Percentiles rank a stretch among this genome's conserved stretches.
These are phyloP conservation scores for Chaetomiaceae sp. DNA, from an alignment of 2,329 filamentous ascomycete genomes.

Conservation along the genomic window DNA sequence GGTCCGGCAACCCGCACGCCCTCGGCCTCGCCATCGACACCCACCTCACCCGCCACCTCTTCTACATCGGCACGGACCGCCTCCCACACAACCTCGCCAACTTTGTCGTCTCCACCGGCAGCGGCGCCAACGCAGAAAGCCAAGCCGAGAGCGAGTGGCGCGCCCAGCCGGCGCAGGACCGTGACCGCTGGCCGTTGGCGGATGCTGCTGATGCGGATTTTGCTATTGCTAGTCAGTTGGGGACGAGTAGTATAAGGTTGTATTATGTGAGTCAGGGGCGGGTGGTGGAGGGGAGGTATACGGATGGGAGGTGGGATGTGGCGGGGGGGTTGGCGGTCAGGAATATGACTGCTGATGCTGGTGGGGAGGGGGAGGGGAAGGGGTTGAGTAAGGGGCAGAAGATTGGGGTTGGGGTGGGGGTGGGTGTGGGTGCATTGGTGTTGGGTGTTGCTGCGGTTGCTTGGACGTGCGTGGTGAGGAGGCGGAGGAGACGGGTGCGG, in stretches of 20 bases:
- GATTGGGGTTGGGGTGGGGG: no score
- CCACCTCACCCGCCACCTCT: slow-evolving; percentile 27
- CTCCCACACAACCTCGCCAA: slow-evolving; percentile 2
- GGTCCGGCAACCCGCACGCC: not conserved
- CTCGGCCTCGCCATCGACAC: slow-evolving; percentile 28
- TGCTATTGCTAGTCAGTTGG: slow-evolving; percentile 25
- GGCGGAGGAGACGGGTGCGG: no score
- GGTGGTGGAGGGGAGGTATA: slow-evolving; percentile 27
- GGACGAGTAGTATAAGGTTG: slow-evolving; percentile 25
- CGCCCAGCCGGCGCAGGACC: slow-evolving; percentile 18
- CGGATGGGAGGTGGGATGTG: slow-evolving; percentile 22
- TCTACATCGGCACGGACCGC: slow-evolving; percentile 34
- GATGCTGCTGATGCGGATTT: slow-evolving; percentile 26
- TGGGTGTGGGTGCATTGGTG: no score
- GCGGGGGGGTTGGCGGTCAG: not conserved
- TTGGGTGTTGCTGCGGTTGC: no score
- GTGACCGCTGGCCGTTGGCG: slow-evolving; percentile 26
- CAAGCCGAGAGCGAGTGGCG: slow-evolving; percentile 27
- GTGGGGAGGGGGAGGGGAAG: no score
- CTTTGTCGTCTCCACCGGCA: slow-evolving; percentile 5
- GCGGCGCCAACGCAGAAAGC: no score
- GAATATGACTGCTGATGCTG: no score
- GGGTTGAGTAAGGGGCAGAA: no score
- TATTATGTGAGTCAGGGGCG: slow-evolving; percentile 31
- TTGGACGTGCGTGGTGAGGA: no score